Conservation (phyloP, 768 basidiomycete genomes). For the Suillus cothurnatus region DNA sequence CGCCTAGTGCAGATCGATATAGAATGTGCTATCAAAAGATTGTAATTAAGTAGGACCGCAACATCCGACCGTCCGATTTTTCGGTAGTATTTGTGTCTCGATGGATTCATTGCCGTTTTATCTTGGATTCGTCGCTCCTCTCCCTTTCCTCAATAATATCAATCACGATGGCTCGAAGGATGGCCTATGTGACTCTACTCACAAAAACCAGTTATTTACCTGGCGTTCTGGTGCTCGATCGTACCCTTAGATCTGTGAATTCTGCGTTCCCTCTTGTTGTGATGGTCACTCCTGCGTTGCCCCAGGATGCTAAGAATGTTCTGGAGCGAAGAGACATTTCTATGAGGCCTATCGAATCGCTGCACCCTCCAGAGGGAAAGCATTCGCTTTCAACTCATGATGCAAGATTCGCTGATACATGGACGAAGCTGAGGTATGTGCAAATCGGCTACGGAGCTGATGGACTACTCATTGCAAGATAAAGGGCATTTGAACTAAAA, state of each 20-base stretch:
- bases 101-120: not conserved
- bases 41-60: not conserved
- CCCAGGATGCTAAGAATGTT: conserved; percentile 48
- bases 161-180: conserved; percentile 37
- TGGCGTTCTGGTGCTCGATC: conserved; percentile 57
- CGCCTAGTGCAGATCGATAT: conserved; percentile 4
- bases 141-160: not conserved
- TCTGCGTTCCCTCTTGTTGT: conserved; percentile 79
- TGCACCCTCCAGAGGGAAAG: conserved; percentile 51
- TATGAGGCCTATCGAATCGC: conserved; percentile 58
- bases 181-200: conserved; percentile 77
- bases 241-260: conserved; percentile 50
- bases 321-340: conserved; percentile 56
- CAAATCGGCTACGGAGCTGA: conserved; percentile 6
- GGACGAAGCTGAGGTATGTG: conserved; percentile 58
- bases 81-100: not conserved
- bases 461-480: conserved; percentile 24
- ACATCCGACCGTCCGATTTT: not conserved
- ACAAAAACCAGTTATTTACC: conserved; percentile 64
- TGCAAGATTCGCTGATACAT: conserved; percentile 60
- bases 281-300: conserved; percentile 67
- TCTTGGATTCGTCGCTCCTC: not conserved
- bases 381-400: conserved; percentile 40
- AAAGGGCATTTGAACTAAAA: conserved; percentile 59
- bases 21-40: not conserved